Evolutionary conservation across 2,329 filamentous ascomycete genomes (phyloP).

Genomic region (Pseudocercospora fuligena): DNA sequence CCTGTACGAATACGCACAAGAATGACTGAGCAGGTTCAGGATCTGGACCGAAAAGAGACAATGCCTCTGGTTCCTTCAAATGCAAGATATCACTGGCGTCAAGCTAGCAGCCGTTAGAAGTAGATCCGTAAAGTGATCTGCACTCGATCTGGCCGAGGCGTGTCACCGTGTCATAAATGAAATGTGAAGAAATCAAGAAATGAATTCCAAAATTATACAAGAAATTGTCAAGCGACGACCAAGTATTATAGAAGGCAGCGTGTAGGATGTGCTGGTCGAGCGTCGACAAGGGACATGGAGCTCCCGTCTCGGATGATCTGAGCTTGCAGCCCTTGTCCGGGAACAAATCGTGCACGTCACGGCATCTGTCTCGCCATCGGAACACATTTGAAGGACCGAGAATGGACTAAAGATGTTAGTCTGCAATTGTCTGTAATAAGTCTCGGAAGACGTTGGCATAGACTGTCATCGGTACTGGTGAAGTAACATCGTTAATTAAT

Average conservation of each 20-base stretch:
- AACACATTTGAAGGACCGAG: background rate
- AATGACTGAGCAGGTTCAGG: background rate
- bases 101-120: slow-evolving; percentile 2
- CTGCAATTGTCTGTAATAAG: background rate
- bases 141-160: background rate
- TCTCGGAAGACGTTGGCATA: background rate
- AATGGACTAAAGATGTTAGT: background rate
- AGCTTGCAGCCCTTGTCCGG: background rate
- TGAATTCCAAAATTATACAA: slow-evolving; percentile 2
- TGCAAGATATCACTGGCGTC: slow-evolving; percentile 2
- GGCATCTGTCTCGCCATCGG: background rate
- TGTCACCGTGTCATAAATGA: slow-evolving; percentile 12
- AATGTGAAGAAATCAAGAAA: background rate
- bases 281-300: background rate
- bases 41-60: background rate
- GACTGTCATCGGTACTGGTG: background rate
- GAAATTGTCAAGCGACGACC: background rate
- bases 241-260: slow-evolving; percentile 1
- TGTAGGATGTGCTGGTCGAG: background rate
- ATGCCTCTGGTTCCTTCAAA: background rate
- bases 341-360: background rate
- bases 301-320: background rate
- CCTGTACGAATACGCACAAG: background rate
- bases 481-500: background rate
- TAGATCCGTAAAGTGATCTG: background rate